Conservation (phyloP, 495 filamentous ascomycete genomes). For the Neurospora sp. region DNA sequence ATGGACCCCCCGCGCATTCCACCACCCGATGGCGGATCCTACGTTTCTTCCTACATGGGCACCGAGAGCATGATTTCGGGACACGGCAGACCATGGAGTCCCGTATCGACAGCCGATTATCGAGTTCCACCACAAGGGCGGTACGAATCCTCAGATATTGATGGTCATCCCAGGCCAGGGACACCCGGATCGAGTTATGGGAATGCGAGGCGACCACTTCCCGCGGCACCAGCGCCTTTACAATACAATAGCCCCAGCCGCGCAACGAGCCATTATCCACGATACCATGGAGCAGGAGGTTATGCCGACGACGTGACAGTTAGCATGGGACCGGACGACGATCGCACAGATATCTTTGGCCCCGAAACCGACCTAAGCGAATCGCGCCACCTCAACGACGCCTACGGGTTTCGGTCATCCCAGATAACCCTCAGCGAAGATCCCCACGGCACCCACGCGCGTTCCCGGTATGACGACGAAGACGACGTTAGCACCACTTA, state of each 20-base stretch:
- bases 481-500: not conserved
- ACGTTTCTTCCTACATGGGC: constrained; percentile 27
- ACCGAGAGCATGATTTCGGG: constrained; percentile 12
- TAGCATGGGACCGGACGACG: constrained; percentile 44
- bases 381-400: constrained; percentile 33
- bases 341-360: constrained; percentile 68
- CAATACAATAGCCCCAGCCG: constrained; percentile 22
- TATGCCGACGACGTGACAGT: constrained; percentile 45
- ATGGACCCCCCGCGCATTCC: constrained; percentile 35
- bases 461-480: not conserved
- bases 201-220: constrained; percentile 78
- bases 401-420: constrained; percentile 61
- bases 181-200: constrained; percentile 74
- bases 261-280: not conserved
- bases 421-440: constrained; percentile 34
- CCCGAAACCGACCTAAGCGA: constrained; percentile 43
- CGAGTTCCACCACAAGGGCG: constrained; percentile 13
- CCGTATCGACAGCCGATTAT: not conserved
- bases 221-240: constrained; percentile 76
- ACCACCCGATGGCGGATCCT: constrained; percentile 35
- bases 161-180: constrained; percentile 82
- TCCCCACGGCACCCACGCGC: constrained; percentile 13
- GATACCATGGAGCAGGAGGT: not conserved
- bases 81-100: not conserved
- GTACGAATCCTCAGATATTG: constrained; percentile 81